Percentiles rank a stretch among this genome's conserved stretches.
phyloP scores from a whole-genome alignment of 306 rosid species.

The Herpetospermum pedunculosum region DNA sequence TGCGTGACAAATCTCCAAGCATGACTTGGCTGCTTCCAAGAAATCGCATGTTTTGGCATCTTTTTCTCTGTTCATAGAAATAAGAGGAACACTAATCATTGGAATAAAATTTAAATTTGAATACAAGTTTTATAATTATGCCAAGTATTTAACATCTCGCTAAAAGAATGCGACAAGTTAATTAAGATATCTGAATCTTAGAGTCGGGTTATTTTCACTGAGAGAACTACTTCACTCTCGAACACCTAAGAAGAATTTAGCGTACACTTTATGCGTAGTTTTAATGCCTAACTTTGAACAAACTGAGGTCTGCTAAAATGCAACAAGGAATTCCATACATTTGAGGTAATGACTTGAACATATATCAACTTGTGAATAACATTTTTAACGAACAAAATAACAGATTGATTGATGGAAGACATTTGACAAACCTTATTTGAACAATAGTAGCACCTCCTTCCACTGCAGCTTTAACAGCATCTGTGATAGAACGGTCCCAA shows the following conservation, averaged over 20 bases:
- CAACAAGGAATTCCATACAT: background rate
- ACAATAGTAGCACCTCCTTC: constrained; percentile 91
- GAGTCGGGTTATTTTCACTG: background rate
- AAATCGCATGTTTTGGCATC: constrained; percentile 59
- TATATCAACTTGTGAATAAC: background rate
- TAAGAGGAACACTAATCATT: background rate
- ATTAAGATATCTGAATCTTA: background rate
- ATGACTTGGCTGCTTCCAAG: constrained; percentile 66
- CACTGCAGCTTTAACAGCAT: constrained; percentile 79
- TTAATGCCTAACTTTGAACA: background rate
- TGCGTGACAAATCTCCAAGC: constrained; percentile 56
- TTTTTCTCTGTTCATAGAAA: constrained; percentile 53
- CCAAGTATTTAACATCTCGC: background rate
- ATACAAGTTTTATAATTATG: background rate
- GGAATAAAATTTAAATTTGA: background rate
- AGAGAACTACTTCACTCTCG: background rate
- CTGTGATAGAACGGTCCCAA: constrained; percentile 84
- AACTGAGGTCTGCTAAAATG: background rate
- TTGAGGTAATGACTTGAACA: background rate
- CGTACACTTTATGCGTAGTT: background rate
- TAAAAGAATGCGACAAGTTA: background rate
- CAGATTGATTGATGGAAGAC: background rate
- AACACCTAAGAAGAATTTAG: background rate
- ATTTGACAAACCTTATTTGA: constrained; percentile 62
- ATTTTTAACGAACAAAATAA: background rate